These are phyloP conservation scores for Cordyceps cicadae DNA, from an alignment of 2,329 filamentous ascomycete genomes.

Conservation along the genomic window DNA sequence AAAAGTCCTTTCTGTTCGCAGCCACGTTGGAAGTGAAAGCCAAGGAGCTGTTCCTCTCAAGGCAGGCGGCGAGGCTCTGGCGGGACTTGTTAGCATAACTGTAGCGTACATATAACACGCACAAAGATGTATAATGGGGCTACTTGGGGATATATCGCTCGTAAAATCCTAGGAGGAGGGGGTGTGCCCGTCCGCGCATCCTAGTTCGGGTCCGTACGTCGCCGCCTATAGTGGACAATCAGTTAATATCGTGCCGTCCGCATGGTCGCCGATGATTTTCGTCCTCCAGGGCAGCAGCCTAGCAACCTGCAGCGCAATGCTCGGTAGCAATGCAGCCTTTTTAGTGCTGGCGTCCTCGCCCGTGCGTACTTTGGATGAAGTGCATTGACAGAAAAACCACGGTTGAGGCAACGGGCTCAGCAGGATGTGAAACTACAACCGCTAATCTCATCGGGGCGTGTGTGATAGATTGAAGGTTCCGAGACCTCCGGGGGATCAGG, in stretches of 20 bases:
- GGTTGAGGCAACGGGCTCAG: background rate
- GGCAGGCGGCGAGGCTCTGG: background rate
- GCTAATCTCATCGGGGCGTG: slow-evolving; percentile 1
- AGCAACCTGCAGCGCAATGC: background rate
- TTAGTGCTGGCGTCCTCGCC: background rate
- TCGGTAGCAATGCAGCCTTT: background rate
- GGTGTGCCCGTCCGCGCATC: background rate
- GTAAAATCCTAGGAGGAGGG: background rate
- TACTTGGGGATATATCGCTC: background rate
- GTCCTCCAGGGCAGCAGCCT: background rate
- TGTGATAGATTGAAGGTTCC: background rate
- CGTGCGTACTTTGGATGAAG: background rate
- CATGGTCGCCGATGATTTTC: background rate
- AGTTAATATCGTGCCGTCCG: background rate
- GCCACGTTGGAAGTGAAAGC: background rate
- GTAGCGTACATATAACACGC: background rate
- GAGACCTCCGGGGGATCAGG: background rate
- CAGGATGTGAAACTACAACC: slow-evolving; percentile 1
- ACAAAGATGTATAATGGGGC: background rate
- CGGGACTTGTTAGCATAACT: background rate
- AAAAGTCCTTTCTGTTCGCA: background rate
- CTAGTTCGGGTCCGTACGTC: background rate
- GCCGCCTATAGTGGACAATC: background rate
- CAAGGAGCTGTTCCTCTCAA: background rate
- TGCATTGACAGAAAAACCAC: background rate